A percentile compares a stretch with the other conserved stretches of the same genome.
These are phyloP conservation scores for Eurotiales sp. DNA, from an alignment of 2,329 filamentous ascomycete species.

Conservation along the genomic window DNA sequence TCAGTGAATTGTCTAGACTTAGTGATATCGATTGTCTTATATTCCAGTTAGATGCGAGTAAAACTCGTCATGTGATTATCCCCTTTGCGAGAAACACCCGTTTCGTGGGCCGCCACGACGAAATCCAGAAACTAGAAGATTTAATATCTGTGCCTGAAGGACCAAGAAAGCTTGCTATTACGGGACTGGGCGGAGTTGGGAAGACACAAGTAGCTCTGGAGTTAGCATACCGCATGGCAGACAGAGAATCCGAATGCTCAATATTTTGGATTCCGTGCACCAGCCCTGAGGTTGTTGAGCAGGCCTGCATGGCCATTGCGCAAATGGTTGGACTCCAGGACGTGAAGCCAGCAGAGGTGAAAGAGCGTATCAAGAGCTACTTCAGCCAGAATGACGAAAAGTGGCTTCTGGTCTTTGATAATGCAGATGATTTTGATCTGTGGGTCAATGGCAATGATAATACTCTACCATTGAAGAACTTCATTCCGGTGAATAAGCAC, in stretches of 20 bases:
- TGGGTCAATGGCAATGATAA: no score
- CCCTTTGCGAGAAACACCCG: constrained; percentile 18
- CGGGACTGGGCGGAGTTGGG: constrained; percentile 28
- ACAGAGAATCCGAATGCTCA: no score
- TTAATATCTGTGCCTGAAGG: constrained; percentile 8
- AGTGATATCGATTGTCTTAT: no score
- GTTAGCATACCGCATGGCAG: not conserved
- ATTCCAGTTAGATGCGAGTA: constrained; percentile 10
- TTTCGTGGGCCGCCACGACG: constrained; percentile 18
- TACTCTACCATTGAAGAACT: constrained; percentile 10
- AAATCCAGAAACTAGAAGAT: not conserved
- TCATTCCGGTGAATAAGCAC: constrained; percentile 20
- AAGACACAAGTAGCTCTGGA: not conserved
- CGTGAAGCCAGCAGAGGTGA: constrained; percentile 28
- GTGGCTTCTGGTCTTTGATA: constrained; percentile 26
- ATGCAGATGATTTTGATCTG: constrained; percentile 22
- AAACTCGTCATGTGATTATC: no score
- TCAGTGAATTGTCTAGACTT: no score
- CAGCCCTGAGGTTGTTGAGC: constrained; percentile 12
- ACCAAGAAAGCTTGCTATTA: constrained; percentile 23
- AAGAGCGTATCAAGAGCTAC: constrained; percentile 26
- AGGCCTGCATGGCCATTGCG: constrained; percentile 16
- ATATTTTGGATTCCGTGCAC: constrained; percentile 26
- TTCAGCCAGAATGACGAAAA: constrained; percentile 20
- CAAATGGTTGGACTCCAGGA: constrained; percentile 27